Evolutionary conservation across 768 basidiomycete species (phyloP).

Genomic region (Lactifluus volemus): DNA sequence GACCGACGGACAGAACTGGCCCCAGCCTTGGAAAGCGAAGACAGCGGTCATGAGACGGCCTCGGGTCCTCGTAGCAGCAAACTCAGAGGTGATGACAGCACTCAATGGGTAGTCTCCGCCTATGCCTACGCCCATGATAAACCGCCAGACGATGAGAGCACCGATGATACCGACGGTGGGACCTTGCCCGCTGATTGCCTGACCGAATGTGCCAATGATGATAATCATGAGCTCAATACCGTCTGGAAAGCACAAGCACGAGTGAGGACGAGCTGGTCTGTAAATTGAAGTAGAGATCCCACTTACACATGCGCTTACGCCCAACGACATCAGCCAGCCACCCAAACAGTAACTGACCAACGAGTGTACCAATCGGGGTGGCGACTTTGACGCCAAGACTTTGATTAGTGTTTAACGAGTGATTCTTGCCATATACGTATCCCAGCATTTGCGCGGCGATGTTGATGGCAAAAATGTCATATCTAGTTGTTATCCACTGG

Average conservation of each 20-base stretch:
- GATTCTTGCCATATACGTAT: constrained; percentile 54
- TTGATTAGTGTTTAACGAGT: constrained; percentile 34
- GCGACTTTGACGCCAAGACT: constrained; percentile 39
- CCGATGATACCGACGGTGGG: constrained; percentile 66
- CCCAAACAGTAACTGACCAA: constrained; percentile 37
- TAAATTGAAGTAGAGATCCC: not conserved
- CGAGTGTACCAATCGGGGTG: constrained; percentile 32
- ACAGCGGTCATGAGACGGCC: constrained; percentile 88
- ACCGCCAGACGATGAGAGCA: constrained; percentile 76
- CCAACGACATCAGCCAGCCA: constrained; percentile 39
- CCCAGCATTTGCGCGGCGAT: constrained; percentile 79
- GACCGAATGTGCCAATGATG: constrained; percentile 69
- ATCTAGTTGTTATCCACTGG: constrained; percentile 29
- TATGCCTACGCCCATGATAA: constrained; percentile 75
- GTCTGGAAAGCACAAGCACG: constrained; percentile 31
- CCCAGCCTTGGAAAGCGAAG: constrained; percentile 84
- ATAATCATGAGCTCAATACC: constrained; percentile 76
- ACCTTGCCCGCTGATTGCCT: constrained; percentile 63
- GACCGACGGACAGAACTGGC: constrained; percentile 53
- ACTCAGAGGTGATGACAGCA: constrained; percentile 85
- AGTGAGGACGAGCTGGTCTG: not conserved
- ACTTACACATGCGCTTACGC: constrained; percentile 56
- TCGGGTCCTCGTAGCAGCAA: constrained; percentile 65
- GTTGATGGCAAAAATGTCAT: constrained; percentile 87
- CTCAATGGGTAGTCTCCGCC: constrained; percentile 85